Percentiles rank a stretch among this genome's conserved stretches.
These are phyloP conservation scores for Nakazawaea wickerhamii DNA, from an alignment of 805 yeast genomes.

Conservation along the genomic window DNA sequence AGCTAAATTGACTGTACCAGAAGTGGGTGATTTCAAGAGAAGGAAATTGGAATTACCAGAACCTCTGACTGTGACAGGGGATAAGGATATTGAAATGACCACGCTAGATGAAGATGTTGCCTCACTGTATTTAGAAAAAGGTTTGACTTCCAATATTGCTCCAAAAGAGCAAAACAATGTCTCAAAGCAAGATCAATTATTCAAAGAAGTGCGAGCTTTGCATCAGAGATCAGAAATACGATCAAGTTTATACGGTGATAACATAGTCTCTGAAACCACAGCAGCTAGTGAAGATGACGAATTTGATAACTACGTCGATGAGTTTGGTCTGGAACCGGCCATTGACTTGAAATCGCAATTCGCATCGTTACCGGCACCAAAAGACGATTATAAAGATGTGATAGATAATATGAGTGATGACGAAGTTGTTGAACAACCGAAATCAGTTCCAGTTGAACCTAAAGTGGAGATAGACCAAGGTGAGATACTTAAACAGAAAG, in stretches of 20 bases:
- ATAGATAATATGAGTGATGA: slow-evolving; percentile 14
- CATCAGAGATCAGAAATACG: slow-evolving; percentile 25
- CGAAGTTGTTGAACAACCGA: slow-evolving; percentile 5
- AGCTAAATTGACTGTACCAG: slow-evolving; percentile 19
- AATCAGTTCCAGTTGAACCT: too few relatives aligned
- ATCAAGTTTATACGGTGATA: slow-evolving; percentile 30
- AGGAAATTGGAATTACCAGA: slow-evolving; percentile 32
- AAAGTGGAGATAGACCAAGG: slow-evolving; percentile 19
- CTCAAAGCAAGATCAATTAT: slow-evolving; percentile 29
- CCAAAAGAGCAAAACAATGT: neutral
- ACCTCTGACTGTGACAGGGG: slow-evolving; percentile 21
- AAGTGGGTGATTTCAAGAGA: slow-evolving; percentile 26
- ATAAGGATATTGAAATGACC: slow-evolving; percentile 11
- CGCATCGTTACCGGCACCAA: slow-evolving; percentile 33
- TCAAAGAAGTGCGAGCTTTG: slow-evolving; percentile 29
- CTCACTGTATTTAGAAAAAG: slow-evolving; percentile 7
- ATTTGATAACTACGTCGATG: slow-evolving; percentile 1
- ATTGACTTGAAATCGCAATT: slow-evolving; percentile 20
- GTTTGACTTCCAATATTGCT: neutral
- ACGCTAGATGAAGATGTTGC: slow-evolving; percentile 13
- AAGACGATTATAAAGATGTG: slow-evolving; percentile 14
- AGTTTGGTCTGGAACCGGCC: neutral
- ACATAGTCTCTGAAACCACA: slow-evolving; percentile 12
- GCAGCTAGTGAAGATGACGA: slow-evolving; percentile 27
- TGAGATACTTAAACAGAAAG: slow-evolving; percentile 22